These are phyloP conservation scores for Nitzschia sp. DNA, from an alignment of 108 stramenopile genomes.

Conservation along the genomic window DNA sequence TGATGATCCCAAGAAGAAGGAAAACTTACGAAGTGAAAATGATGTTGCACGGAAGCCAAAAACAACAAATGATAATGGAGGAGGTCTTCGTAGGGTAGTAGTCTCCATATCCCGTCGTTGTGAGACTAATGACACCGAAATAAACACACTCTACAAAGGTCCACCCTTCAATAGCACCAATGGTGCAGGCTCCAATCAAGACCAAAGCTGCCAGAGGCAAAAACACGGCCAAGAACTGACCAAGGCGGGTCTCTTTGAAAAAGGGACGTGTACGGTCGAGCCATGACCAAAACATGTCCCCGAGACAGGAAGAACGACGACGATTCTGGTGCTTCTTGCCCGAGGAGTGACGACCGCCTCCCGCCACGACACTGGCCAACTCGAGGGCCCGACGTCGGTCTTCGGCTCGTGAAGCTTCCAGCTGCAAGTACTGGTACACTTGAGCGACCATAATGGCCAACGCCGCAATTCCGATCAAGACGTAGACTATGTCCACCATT, in stretches of 20 bases:
- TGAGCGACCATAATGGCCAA: too few species aligned
- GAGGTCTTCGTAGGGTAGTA: constrained; percentile 45
- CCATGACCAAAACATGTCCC: constrained; percentile 4
- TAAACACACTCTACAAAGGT: constrained; percentile 53
- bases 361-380: too few species aligned
- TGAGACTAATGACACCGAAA: constrained; percentile 58
- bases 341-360: too few species aligned
- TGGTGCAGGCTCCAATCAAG: constrained; percentile 51
- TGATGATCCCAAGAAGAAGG: constrained; percentile 1
- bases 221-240: constrained; percentile 38
- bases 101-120: constrained; percentile 59
- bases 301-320: too few species aligned
- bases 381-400: too few species aligned
- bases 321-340: too few species aligned
- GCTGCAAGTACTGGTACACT: too few species aligned
- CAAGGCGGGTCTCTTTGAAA: constrained; percentile 37
- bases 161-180: constrained; percentile 68
- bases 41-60: constrained; percentile 57
- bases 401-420: too few species aligned
- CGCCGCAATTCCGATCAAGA: too few species aligned
- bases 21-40: constrained; percentile 38
- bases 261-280: constrained; percentile 16
- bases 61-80: constrained; percentile 51
- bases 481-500: too few species aligned
- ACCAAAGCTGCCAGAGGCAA: constrained; percentile 56